Conservation (phyloP, 2,329 filamentous ascomycete species). For the Aspergillus awamori region DNA sequence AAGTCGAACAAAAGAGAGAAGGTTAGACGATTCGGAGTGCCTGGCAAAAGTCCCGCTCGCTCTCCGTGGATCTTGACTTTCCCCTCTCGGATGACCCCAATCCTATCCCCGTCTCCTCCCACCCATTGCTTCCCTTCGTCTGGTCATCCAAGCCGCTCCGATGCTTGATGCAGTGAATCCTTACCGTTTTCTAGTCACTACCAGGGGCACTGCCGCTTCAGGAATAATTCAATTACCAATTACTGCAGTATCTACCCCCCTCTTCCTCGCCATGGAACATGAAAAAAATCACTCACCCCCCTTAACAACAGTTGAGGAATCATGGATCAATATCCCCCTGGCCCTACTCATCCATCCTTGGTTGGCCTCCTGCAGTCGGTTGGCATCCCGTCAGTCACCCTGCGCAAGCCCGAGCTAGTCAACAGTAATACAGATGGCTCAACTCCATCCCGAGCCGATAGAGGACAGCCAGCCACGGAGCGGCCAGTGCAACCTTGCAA, state of each 20-base stretch:
- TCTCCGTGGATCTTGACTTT: too few species aligned
- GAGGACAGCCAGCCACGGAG: not conserved
- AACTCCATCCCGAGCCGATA: not conserved
- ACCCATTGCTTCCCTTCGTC: not conserved
- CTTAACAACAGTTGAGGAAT: not conserved
- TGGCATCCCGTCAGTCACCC: constrained; percentile 7
- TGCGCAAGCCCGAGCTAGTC: not conserved
- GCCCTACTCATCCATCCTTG: not conserved
- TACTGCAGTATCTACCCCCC: not conserved
- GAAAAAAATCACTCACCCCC: not conserved
- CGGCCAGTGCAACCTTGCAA: not conserved
- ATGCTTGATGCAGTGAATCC: not conserved
- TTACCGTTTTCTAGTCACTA: not conserved
- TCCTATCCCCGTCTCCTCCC: not conserved
- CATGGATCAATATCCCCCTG: not conserved
- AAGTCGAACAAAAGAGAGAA: too few species aligned
- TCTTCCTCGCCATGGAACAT: not conserved
- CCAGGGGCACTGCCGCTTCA: not conserved
- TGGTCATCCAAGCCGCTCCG: not conserved
- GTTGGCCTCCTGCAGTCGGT: not conserved
- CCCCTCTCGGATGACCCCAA: not conserved
- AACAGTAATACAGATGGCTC: not conserved
- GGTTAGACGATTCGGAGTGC: too few species aligned
- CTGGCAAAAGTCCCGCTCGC: too few species aligned
- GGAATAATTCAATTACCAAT: too few species aligned